These are phyloP conservation scores for Trametes cinnabarina DNA, from an alignment of 768 basidiomycete genomes.

Conservation along the genomic window DNA sequence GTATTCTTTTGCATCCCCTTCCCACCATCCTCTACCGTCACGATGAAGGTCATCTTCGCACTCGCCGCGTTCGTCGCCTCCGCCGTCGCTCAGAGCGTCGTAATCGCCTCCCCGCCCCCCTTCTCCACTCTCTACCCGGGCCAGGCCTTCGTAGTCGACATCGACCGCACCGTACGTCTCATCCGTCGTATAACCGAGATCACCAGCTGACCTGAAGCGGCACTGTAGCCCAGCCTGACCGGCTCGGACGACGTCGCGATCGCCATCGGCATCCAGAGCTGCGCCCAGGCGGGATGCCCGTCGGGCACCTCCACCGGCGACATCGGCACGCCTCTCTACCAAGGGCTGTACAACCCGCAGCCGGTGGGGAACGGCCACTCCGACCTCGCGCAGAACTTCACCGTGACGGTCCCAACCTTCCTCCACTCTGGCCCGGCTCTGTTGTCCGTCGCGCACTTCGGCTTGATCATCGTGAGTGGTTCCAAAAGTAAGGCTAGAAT, in stretches of 20 bases:
- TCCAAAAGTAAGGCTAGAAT: constrained; percentile 15
- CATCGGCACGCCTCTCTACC: constrained; percentile 31
- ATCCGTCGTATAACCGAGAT: no score
- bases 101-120: constrained; percentile 28
- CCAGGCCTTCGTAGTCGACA: constrained; percentile 30
- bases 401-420: constrained; percentile 21
- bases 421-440: constrained; percentile 9
- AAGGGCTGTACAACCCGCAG: constrained; percentile 26
- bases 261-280: constrained; percentile 32
- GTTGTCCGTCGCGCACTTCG: constrained; percentile 21
- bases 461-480: constrained; percentile 18
- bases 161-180: constrained; percentile 33
- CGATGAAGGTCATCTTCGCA: constrained; percentile 1
- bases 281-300: constrained; percentile 21
- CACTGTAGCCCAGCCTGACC: constrained; percentile 27
- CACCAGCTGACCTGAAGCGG: neutral
- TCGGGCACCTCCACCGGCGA: constrained; percentile 11
- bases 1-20: no score
- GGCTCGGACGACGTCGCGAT: constrained; percentile 34
- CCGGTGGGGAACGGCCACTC: neutral
- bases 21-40: no score
- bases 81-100: constrained; percentile 31
- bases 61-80: constrained; percentile 20
- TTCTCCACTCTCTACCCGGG: constrained; percentile 24
- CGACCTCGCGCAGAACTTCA: constrained; percentile 25